phyloP scores from a whole-genome alignment of 2,329 filamentous ascomycete species.

The Nemania sp. region DNA sequence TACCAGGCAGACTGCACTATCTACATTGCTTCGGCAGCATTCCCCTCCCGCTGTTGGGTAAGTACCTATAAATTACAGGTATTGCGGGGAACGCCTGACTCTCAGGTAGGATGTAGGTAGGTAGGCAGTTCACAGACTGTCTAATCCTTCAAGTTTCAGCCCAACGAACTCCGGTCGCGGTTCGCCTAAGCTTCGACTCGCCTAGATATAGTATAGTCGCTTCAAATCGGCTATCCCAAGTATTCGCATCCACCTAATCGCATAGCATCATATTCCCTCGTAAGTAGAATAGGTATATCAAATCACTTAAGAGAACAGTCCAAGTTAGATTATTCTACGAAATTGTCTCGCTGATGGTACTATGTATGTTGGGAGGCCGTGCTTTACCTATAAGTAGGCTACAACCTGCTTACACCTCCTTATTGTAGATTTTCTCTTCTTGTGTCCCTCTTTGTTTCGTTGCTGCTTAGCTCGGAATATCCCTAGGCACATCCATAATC shows the following conservation, averaged over 20 bases:
- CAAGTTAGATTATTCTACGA: background rate
- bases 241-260: background rate
- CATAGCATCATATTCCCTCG: background rate
- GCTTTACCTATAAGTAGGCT: background rate
- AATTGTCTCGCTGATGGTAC: background rate
- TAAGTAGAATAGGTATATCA: background rate
- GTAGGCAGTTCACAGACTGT: too few species aligned
- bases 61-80: too few species aligned
- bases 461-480: background rate
- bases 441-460: background rate
- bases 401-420: background rate
- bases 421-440: background rate
- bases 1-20: too few species aligned
- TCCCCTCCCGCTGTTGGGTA: too few species aligned
- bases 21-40: background rate
- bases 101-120: too few species aligned
- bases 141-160: background rate
- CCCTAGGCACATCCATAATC: background rate
- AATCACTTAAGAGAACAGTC: background rate
- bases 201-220: background rate
- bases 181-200: background rate
- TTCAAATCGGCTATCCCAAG: background rate
- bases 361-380: background rate
- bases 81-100: too few species aligned
- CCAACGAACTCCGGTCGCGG: background rate